These are phyloP conservation scores for Yamadazyma spencermartinsiae DNA, from an alignment of 1,139 yeast species.

Conservation along the genomic window DNA sequence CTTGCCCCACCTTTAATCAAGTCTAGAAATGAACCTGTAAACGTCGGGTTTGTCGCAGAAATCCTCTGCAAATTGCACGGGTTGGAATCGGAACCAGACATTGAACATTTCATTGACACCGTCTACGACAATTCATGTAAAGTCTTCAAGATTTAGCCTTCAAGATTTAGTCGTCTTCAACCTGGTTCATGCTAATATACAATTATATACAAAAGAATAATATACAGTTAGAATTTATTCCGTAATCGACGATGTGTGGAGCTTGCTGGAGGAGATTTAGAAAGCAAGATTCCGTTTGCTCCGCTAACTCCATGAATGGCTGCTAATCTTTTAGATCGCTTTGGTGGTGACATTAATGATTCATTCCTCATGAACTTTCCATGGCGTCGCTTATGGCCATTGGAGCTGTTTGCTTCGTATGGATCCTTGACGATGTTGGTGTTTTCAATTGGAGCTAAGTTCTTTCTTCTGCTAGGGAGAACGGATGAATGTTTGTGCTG, in stretches of 20 bases:
- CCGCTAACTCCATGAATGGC: neutral
- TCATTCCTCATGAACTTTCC: no score
- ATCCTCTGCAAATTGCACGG: conserved; percentile 61
- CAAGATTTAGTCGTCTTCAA: no score
- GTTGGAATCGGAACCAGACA: conserved; percentile 39
- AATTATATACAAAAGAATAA: conserved; percentile 8
- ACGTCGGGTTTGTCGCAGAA: conserved; percentile 77
- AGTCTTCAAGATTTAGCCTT: conserved; percentile 45
- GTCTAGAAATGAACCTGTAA: conserved; percentile 90
- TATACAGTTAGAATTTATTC: conserved; percentile 4
- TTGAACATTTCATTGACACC: conserved; percentile 54
- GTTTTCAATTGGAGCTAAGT: no score
- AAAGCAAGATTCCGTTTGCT: neutral
- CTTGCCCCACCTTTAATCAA: conserved; percentile 61
- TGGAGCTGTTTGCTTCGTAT: no score
- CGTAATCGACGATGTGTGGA: conserved; percentile 1
- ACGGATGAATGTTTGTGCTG: no score
- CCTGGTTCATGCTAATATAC: conserved; percentile 9
- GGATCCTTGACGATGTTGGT: no score
- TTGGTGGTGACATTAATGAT: neutral
- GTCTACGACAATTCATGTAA: conserved; percentile 66
- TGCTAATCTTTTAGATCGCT: neutral
- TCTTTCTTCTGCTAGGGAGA: no score
- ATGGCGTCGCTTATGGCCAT: no score
- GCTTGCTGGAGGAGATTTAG: neutral